Evolutionary conservation across 805 yeast species (phyloP), one percentile per base, ranked within the genome.

Genomic region (Naumovozyma baii): DNA sequence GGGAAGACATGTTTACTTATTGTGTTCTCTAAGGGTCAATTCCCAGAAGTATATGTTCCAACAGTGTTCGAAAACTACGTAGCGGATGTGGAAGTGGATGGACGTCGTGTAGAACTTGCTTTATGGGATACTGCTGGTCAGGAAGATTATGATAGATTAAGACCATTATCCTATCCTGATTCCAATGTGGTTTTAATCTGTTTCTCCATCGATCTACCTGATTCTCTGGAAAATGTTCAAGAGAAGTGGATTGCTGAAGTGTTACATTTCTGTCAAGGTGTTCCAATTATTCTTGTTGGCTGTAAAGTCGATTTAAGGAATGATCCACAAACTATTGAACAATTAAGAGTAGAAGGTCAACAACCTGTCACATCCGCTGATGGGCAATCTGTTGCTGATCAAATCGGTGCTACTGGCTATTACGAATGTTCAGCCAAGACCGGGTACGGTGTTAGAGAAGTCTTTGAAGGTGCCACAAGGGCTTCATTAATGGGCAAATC

Each of bases 81-180:
- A 54, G 94, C 96, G 35, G 96, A 87, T 63, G 96, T 90, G 42
- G 95, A 78, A 59, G 81, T 82, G 42, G 90, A 83, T 55, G 94
- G 94, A 37, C 83, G 90, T 66, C 76, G 83, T 61, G 96, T 90
- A 43, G 95, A 88, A 63, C 71, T 87, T 64, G 95, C 95, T 5
- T 71, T 87, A 51, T 87, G 96, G 96, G 96, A 87, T 86, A 87
- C 96, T 51, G 95, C 96, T 41, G 96, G 96, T 49, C 96, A 87
- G 75, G 96, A 87, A 72, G 96, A 88, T 70, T 87, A 87, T 62
- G 95, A 86, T 65, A 83, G 95, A 66, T 71, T 85, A 53, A 81
- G 95, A 67, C 95, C 95, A 33, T 70, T 85, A 49, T 80, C 90
- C 12, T 87, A 87, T 66, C 95, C 95, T 46, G 95, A 87, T 62